Evolutionary conservation across 805 yeast genomes (phyloP).

Genomic region (Zygoascus flipseniorum): DNA sequence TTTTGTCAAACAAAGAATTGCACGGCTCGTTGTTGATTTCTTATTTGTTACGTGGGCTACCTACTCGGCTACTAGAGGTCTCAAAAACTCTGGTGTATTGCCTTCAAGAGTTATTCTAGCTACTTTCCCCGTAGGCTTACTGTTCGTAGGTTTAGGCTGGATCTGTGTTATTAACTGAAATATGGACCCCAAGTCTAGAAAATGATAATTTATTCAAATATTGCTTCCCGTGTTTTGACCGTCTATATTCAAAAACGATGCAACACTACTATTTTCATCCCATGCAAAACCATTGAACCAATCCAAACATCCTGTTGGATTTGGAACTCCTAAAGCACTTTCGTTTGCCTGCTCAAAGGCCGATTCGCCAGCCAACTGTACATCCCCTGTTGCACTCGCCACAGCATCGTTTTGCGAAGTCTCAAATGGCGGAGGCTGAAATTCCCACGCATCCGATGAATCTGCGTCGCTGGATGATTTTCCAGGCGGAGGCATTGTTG

Average conservation of each 20-base stretch:
- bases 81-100: slow-evolving; percentile 53
- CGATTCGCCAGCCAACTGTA: background rate
- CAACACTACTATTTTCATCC: slow-evolving; percentile 1
- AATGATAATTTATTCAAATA: too few relatives aligned
- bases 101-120: slow-evolving; percentile 56
- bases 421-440: background rate
- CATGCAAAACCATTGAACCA: slow-evolving; percentile 10
- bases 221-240: background rate
- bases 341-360: background rate
- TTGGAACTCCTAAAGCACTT: background rate
- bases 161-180: slow-evolving; percentile 40
- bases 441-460: background rate
- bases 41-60: slow-evolving; percentile 53
- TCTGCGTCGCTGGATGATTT: background rate
- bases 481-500: background rate
- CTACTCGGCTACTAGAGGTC: slow-evolving; percentile 52
- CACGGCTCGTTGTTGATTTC: slow-evolving; percentile 41
- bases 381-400: too few relatives aligned
- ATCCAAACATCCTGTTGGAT: background rate
- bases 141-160: slow-evolving; percentile 59
- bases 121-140: slow-evolving; percentile 55
- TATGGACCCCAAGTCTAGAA: too few relatives aligned
- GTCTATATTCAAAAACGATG: background rate
- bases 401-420: background rate
- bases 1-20: slow-evolving; percentile 38